Conservation (phyloP, 164 flowering plant genomes). For the Aristolochia fimbriata region DNA sequence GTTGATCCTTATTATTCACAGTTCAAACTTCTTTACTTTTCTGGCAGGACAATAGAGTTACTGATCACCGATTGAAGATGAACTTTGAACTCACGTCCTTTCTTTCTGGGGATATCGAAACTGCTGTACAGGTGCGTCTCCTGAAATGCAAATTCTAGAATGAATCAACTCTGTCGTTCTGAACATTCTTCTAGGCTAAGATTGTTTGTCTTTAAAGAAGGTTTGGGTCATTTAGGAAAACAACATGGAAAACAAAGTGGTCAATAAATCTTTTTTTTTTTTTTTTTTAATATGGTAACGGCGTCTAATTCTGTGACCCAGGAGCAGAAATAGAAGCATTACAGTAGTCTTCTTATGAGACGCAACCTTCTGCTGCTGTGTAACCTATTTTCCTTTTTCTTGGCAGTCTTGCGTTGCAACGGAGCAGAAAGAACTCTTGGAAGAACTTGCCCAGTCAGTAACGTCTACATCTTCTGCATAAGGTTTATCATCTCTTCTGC, state of each 20-base stretch:
- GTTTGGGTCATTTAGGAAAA: too few species aligned
- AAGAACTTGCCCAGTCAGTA: constrained; percentile 77
- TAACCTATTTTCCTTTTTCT: constrained; percentile 8
- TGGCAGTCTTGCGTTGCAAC: constrained; percentile 63
- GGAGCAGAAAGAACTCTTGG: constrained; percentile 86
- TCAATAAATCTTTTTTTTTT: too few species aligned
- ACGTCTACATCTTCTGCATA: neutral
- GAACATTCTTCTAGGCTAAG: neutral
- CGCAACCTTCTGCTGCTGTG: constrained; percentile 1
- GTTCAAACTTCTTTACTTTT: neutral
- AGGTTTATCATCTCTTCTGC: neutral
- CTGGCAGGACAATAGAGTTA: constrained; percentile 84
- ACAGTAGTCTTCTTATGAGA: neutral
- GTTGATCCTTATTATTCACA: too few species aligned
- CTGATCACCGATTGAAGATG: constrained; percentile 91
- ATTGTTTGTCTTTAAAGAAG: neutral
- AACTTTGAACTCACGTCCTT: constrained; percentile 90
- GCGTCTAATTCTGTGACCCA: too few species aligned
- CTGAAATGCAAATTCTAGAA: neutral
- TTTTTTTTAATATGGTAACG: too few species aligned
- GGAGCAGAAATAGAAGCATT: too few species aligned
- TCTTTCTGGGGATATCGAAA: constrained; percentile 76
- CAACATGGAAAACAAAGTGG: too few species aligned
- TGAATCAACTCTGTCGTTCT: neutral
- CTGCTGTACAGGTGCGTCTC: constrained; percentile 36